A percentile compares a stretch with the other conserved stretches of the same genome.
phyloP scores from a whole-genome alignment of 78 protist genomes.

The Dictyostelium purpureum region DNA sequence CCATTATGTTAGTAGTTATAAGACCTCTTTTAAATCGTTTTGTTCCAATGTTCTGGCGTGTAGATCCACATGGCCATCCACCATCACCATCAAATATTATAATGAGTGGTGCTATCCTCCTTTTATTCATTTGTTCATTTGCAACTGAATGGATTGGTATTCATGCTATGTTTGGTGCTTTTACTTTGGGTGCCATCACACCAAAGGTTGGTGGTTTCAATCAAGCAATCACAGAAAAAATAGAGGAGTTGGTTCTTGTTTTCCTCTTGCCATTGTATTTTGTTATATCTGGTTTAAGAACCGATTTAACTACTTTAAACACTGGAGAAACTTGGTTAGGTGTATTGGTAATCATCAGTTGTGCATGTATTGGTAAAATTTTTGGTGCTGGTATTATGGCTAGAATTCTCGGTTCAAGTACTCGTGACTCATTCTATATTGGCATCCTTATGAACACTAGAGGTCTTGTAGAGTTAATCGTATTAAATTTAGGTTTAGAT shows the following conservation, averaged over 20 bases:
- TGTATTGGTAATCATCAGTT: slow-evolving; percentile 35
- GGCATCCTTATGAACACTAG: slow-evolving; percentile 85
- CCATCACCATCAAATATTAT: slow-evolving; percentile 46
- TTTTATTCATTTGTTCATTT: slow-evolving; percentile 31
- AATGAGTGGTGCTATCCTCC: slow-evolving; percentile 5
- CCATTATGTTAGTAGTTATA: slow-evolving; percentile 19
- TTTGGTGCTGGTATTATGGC: slow-evolving; percentile 36
- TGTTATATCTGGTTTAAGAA: slow-evolving; percentile 71
- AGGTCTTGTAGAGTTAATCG: slow-evolving; percentile 84
- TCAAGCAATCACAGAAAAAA: slow-evolving; percentile 71
- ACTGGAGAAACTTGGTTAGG: slow-evolving; percentile 63
- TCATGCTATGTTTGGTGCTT: slow-evolving; percentile 86
- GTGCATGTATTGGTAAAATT: slow-evolving; percentile 75
- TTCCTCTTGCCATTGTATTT: slow-evolving; percentile 85
- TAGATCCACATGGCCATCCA: slow-evolving; percentile 24
- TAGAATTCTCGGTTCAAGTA: background rate
- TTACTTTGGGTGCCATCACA: slow-evolving; percentile 59
- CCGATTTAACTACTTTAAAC: slow-evolving; percentile 53
- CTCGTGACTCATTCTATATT: slow-evolving; percentile 52
- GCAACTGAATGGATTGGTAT: slow-evolving; percentile 81
- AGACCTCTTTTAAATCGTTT: slow-evolving; percentile 8
- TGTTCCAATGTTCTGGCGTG: background rate
- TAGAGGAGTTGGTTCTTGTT: slow-evolving; percentile 70
- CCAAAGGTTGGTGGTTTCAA: slow-evolving; percentile 72
- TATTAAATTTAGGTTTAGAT: slow-evolving; percentile 82